A percentile compares a stretch with the other conserved stretches of the same genome.
phyloP scores from a whole-genome alignment of 2,329 filamentous ascomycete genomes.

The Davidsoniella eucalypti region DNA sequence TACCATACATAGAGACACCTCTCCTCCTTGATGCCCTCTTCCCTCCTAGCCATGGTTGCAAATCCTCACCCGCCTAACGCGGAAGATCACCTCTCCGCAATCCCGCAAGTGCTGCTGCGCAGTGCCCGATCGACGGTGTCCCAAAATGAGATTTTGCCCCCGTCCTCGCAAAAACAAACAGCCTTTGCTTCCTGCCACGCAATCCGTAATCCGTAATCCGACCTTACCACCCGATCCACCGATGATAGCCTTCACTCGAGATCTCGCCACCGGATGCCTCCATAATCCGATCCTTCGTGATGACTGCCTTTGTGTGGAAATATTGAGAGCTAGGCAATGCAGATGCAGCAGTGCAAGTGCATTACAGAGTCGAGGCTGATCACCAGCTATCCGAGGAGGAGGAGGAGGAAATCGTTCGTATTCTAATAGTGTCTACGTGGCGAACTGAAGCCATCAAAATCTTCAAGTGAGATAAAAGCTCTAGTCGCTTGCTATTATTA shows the following conservation, averaged over 20 bases:
- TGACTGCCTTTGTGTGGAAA: no score
- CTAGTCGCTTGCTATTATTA: no score
- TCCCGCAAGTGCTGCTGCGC: neutral
- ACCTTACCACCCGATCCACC: neutral
- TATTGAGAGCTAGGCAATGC: no score
- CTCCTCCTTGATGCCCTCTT: neutral
- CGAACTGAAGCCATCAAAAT: no score
- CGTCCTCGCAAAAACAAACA: neutral
- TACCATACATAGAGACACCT: neutral
- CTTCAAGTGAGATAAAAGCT: no score
- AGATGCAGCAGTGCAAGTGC: no score
- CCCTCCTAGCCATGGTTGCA: neutral
- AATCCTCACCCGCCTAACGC: neutral
- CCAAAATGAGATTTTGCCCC: neutral
- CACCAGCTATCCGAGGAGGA: no score
- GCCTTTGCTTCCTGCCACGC: neutral
- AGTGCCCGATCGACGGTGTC: no score
- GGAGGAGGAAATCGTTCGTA: no score
- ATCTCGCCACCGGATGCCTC: conserved; percentile 6
- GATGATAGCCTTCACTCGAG: neutral
- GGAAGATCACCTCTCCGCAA: neutral
- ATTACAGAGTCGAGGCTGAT: no score
- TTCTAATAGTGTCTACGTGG: no score
- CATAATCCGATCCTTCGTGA: no score
- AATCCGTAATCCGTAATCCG: conserved; percentile 1